Conservation (phyloP, 2,329 filamentous ascomycete species). For the Talaromyces sp. region DNA sequence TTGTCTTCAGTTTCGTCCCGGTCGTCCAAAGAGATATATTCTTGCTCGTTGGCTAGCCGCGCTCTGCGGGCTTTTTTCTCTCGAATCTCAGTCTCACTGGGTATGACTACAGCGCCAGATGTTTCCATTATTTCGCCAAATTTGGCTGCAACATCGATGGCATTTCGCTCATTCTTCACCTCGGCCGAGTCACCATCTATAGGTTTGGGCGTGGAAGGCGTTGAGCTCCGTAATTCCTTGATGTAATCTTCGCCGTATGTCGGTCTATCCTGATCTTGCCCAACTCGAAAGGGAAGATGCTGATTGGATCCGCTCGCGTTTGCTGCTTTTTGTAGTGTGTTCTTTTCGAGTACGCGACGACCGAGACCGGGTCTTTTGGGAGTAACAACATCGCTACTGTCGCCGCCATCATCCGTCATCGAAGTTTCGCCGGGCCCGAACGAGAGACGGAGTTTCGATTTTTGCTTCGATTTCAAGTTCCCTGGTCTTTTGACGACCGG, state of each 20-base stretch:
- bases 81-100: slow-evolving; percentile 76
- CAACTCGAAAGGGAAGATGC: slow-evolving; percentile 54
- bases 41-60: slow-evolving; percentile 67
- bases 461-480: slow-evolving; percentile 56
- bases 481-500: slow-evolving; percentile 52
- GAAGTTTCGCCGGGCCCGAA: slow-evolving; percentile 62
- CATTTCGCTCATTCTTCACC: slow-evolving; percentile 47
- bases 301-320: slow-evolving; percentile 44
- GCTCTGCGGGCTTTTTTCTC: slow-evolving; percentile 87
- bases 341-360: slow-evolving; percentile 62
- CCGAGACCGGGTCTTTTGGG: slow-evolving; percentile 58
- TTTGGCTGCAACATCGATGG: slow-evolving; percentile 47
- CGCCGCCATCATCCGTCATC: slow-evolving; percentile 50
- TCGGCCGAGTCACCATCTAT: slow-evolving; percentile 18
- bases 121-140: slow-evolving; percentile 41
- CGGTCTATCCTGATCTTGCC: slow-evolving; percentile 64
- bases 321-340: slow-evolving; percentile 54
- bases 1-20: slow-evolving; percentile 31
- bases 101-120: slow-evolving; percentile 50
- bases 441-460: slow-evolving; percentile 68
- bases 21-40: slow-evolving; percentile 42
- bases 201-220: slow-evolving; percentile 72
- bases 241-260: slow-evolving; percentile 84
- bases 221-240: slow-evolving; percentile 77
- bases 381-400: slow-evolving; percentile 49